Percentiles rank a stretch among this genome's conserved stretches.
Conservation (phyloP, 805 yeast species). For the Metschnikowia baotianmanensis region DNA sequence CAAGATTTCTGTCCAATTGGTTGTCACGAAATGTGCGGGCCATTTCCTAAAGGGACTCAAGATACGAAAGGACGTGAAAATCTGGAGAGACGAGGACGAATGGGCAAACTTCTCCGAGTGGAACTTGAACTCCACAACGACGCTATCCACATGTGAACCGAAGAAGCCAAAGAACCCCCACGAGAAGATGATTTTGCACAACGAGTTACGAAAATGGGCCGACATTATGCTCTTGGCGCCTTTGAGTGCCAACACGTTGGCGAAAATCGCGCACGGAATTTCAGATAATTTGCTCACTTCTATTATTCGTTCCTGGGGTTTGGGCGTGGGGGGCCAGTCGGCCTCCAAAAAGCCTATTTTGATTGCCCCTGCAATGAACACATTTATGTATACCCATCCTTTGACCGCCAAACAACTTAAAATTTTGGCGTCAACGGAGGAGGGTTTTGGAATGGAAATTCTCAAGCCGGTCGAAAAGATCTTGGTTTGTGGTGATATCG, state of each 20-base stretch:
- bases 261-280: slow-evolving; percentile 44
- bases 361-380: slow-evolving; percentile 50
- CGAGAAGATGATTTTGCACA: slow-evolving; percentile 39
- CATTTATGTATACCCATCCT: slow-evolving; percentile 48
- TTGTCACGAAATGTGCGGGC: slow-evolving; percentile 81
- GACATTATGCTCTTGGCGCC: slow-evolving; percentile 48
- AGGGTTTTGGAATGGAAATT: slow-evolving; percentile 43
- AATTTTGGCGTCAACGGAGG: slow-evolving; percentile 32
- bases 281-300: slow-evolving; percentile 44
- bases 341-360: slow-evolving; percentile 39
- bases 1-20: slow-evolving; percentile 77
- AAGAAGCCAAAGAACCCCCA: slow-evolving; percentile 15
- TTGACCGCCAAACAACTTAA: slow-evolving; percentile 41
- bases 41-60: slow-evolving; percentile 60
- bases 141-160: slow-evolving; percentile 20
- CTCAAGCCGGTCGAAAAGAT: slow-evolving; percentile 48
- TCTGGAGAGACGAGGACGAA: slow-evolving; percentile 94
- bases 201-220: slow-evolving; percentile 47
- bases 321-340: slow-evolving; percentile 14
- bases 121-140: slow-evolving; percentile 19
- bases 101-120: slow-evolving; percentile 56
- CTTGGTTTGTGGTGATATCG: slow-evolving; percentile 47
- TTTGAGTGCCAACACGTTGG: slow-evolving; percentile 44
- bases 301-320: slow-evolving; percentile 42
- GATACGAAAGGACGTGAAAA: slow-evolving; percentile 64